Base-by-base conservation (phyloP, 2,329 filamentous ascomycete species). In the Colletotrichum sp. region DNA sequence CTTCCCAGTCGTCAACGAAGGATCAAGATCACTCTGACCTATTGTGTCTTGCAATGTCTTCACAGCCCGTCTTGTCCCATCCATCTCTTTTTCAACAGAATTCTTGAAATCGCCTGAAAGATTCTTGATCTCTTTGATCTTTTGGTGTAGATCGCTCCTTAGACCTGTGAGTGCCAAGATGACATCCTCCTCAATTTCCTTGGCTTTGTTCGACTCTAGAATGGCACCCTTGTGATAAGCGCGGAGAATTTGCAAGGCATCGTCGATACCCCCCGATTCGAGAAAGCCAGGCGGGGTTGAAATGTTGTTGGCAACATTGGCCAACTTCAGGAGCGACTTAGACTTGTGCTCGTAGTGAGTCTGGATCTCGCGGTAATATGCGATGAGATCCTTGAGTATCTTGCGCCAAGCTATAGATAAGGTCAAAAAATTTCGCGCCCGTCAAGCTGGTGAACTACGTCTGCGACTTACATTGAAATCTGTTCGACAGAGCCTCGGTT, bases 91-190 rank as follows among this genome's bases (percentile, higher is more conserved):
- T 30, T 98, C 95, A 12, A 99, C 96, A 0, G 94, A 95, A 83
- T 98, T 99, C 86, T 98, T 98, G 87, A 99, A 99, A 84, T 99
- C 97, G 19, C 96, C 95, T 8, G 95, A 95, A 19, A 99, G 88
- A 79, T 93, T 94, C 87, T 98, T 98, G 87, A 99, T 99, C 86
- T 99, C 97, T 85, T 99, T 99, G 85, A 98, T 98, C 88, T 99
- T 99, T 84, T 98, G 95, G 77, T 94, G 94, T 22, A 99, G 88
- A 84, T 99, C 97, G 81, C 93, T 96, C 74, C 97, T 90, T 70
- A 99, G 88, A 2, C 96, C 96, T 3, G 93, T 95, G 72, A 99
- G 88, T 69, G 96, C 96, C 67, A 95, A 89, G 78, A 99, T 95
- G 63, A 99, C 96, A 82, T 99, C 96, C 77, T 93, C 93, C 83